phyloP scores from a whole-genome alignment of 176 grass and related monocot species.

The Oropetium thomaeum region DNA sequence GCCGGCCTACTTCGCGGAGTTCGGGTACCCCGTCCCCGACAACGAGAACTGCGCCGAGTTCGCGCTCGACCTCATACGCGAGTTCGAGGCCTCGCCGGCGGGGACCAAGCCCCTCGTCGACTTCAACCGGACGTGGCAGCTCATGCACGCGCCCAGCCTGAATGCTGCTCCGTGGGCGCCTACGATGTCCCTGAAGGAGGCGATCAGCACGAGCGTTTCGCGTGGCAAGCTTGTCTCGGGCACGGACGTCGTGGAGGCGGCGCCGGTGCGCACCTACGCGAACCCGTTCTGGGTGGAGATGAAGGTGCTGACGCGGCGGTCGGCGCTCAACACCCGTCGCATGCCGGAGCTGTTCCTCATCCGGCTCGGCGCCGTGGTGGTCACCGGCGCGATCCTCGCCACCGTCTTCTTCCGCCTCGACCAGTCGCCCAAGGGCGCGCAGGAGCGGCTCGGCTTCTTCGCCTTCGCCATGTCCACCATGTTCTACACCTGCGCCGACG shows the following conservation, averaged over 20 bases:
- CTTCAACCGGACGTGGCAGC: constrained; percentile 62
- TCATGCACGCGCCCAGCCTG: constrained; percentile 15
- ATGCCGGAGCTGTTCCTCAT: constrained; percentile 82
- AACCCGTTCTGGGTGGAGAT: constrained; percentile 94
- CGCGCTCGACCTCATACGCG: constrained; percentile 77
- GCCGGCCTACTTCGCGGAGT: constrained; percentile 65
- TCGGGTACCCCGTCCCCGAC: constrained; percentile 63
- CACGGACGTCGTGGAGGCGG: constrained; percentile 39
- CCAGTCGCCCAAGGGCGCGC: constrained; percentile 70
- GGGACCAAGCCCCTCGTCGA: constrained; percentile 60
- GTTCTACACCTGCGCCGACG: constrained; percentile 96
- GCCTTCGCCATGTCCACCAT: constrained; percentile 98
- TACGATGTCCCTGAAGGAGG: constrained; percentile 65
- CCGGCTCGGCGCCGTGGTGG: constrained; percentile 57
- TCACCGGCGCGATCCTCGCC: constrained; percentile 73
- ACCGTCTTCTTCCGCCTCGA: constrained; percentile 86
- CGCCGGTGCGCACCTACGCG: constrained; percentile 60
- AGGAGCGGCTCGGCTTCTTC: constrained; percentile 94
- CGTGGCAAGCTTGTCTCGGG: constrained; percentile 80
- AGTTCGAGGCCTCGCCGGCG: constrained; percentile 60
- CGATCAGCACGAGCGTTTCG: constrained; percentile 77
- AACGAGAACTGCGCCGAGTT: constrained; percentile 87
- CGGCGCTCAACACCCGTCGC: constrained; percentile 66
- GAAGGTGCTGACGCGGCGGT: constrained; percentile 64
- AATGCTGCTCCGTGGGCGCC: not conserved